These are phyloP conservation scores for Cetradonia linearis DNA, from an alignment of 495 filamentous ascomycete species.

Conservation along the genomic window DNA sequence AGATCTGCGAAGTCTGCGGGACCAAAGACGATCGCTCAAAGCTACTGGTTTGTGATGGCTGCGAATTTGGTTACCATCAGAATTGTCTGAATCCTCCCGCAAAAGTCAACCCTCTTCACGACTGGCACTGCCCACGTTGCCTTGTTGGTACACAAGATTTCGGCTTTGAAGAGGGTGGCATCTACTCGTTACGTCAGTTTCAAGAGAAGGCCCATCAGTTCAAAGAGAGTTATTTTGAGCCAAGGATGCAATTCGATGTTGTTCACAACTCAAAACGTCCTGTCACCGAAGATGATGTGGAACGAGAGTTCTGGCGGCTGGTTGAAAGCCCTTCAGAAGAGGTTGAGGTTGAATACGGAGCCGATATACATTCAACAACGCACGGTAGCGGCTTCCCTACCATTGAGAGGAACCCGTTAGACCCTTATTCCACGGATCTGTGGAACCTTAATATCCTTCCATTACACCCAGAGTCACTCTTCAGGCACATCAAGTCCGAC, in stretches of 20 bases:
- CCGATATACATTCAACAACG: slow-evolving; percentile 96
- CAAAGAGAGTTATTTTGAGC: slow-evolving; percentile 85
- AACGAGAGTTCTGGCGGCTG: slow-evolving; percentile 92
- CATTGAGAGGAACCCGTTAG: slow-evolving; percentile 77
- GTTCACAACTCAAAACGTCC: slow-evolving; percentile 65
- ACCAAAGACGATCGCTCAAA: slow-evolving; percentile 62
- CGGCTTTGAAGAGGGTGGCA: slow-evolving; percentile 92
- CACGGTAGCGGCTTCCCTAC: slow-evolving; percentile 98
- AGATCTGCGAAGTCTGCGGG: slow-evolving; percentile 84
- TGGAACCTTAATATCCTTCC: slow-evolving; percentile 97
- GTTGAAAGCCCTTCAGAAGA: slow-evolving; percentile 89
- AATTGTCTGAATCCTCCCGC: slow-evolving; percentile 81
- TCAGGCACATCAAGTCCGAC: slow-evolving; percentile 94
- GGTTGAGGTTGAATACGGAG: slow-evolving; percentile 95
- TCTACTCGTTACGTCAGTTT: slow-evolving; percentile 93
- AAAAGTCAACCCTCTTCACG: slow-evolving; percentile 65
- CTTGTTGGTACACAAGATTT: slow-evolving; percentile 95
- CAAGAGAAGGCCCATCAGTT: slow-evolving; percentile 93
- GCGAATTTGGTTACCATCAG: slow-evolving; percentile 81
- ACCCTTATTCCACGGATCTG: slow-evolving; percentile 75
- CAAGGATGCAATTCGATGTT: slow-evolving; percentile 82
- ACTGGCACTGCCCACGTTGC: slow-evolving; percentile 96
- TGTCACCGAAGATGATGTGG: slow-evolving; percentile 91
- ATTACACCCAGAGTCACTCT: slow-evolving; percentile 81
- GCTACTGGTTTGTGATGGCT: slow-evolving; percentile 83